Evolutionary conservation across 371 early-diverging fungal genomes (phyloP).

Genomic region (Caulochytrium protostelioides): DNA sequence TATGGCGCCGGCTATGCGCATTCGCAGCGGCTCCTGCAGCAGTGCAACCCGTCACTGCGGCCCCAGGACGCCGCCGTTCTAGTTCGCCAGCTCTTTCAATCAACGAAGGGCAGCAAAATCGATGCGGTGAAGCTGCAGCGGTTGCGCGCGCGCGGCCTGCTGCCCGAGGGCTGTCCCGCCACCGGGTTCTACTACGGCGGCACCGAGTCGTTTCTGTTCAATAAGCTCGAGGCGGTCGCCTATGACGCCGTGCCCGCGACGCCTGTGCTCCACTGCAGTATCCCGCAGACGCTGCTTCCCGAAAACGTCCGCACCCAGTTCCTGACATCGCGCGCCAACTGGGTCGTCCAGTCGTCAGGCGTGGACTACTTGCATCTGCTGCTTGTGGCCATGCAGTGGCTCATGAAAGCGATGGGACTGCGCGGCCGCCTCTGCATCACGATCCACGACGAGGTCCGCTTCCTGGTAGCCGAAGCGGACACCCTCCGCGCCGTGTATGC

Average conservation of each 20-base stretch:
- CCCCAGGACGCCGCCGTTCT: background rate
- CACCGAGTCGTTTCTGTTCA: conserved; percentile 88
- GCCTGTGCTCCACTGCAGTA: conserved; percentile 66
- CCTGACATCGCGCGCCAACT: conserved; percentile 77
- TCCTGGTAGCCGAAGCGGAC: conserved; percentile 56
- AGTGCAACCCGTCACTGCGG: conserved; percentile 60
- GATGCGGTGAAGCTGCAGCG: conserved; percentile 4
- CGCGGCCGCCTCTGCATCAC: conserved; percentile 69
- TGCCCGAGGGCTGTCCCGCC: too few species aligned
- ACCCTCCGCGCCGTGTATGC: conserved; percentile 56
- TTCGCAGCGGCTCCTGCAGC: conserved; percentile 55
- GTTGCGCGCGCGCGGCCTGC: conserved; percentile 1
- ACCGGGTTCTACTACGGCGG: conserved; percentile 91
- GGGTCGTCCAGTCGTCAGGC: conserved; percentile 96
- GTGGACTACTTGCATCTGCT: conserved; percentile 93
- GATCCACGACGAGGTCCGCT: conserved; percentile 93
- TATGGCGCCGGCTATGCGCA: conserved; percentile 84
- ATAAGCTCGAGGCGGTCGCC: conserved; percentile 68
- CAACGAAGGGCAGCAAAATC: conserved; percentile 63
- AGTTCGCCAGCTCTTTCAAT: conserved; percentile 48
- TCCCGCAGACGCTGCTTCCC: conserved; percentile 64
- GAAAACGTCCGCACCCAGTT: conserved; percentile 33
- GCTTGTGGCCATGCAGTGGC: conserved; percentile 69
- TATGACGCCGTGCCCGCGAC: conserved; percentile 50
- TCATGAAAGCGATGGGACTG: conserved; percentile 52